A percentile compares a stretch with the other conserved stretches of the same genome.
Evolutionary conservation across 306 rosid genomes (phyloP).

Genomic region (Castanospermum australe): DNA sequence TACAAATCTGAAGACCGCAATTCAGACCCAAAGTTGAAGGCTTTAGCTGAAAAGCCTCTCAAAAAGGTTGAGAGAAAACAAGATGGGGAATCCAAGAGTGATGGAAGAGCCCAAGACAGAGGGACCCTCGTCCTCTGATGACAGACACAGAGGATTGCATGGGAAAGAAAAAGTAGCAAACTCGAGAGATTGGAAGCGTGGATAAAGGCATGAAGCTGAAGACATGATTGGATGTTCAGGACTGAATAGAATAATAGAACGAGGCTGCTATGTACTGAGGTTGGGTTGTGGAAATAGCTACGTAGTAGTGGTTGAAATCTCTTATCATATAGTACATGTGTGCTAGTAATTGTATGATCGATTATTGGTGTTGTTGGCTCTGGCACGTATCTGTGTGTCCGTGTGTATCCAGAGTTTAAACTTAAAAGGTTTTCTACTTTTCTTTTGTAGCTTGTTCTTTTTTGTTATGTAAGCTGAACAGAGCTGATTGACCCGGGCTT

Average conservation of each 20-base stretch:
- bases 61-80: slow-evolving; percentile 6
- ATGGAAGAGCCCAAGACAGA: slow-evolving; percentile 11
- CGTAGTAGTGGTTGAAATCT: not conserved
- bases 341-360: slow-evolving; percentile 29
- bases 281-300: slow-evolving; percentile 30
- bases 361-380: slow-evolving; percentile 22
- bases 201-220: not conserved
- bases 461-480: not conserved
- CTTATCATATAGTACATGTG: slow-evolving; percentile 14
- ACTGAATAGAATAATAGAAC: not conserved
- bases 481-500: slow-evolving; percentile 14
- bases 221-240: not conserved
- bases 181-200: slow-evolving; percentile 1
- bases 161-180: not conserved
- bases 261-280: slow-evolving; percentile 13
- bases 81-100: slow-evolving; percentile 20
- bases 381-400: not conserved
- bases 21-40: slow-evolving; percentile 11
- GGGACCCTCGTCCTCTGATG: slow-evolving; percentile 1
- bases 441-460: not conserved
- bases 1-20: slow-evolving; percentile 53
- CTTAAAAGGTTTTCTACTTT: not conserved
- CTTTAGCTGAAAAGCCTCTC: slow-evolving; percentile 1
- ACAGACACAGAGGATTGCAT: slow-evolving; percentile 7
- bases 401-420: not conserved